A percentile compares a stretch with the other conserved stretches of the same genome.
These are phyloP conservation scores for Tritrichomonas musculus DNA, from an alignment of 208 protist species.

Conservation along the genomic window DNA sequence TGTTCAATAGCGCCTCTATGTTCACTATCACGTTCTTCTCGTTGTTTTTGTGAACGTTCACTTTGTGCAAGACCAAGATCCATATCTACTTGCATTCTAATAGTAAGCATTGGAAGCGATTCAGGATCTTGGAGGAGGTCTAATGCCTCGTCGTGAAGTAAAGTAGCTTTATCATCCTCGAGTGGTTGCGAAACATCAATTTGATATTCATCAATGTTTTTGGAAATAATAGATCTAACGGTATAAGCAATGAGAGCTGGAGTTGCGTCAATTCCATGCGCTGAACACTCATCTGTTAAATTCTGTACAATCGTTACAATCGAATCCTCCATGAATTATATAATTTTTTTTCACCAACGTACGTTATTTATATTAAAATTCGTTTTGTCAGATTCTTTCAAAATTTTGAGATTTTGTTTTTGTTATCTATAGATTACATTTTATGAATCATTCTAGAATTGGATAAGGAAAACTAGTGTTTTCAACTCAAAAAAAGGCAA, in stretches of 20 bases:
- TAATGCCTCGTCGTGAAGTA: neutral
- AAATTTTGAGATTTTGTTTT: too few relatives aligned
- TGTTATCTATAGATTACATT: too few relatives aligned
- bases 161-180: neutral
- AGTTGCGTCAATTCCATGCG: neutral
- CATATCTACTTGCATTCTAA: conserved; percentile 40
- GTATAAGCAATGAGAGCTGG: conserved; percentile 27
- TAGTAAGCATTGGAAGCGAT: conserved; percentile 35
- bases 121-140: conserved; percentile 25
- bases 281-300: neutral
- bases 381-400: too few relatives aligned
- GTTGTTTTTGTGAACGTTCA: neutral
- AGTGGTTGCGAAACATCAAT: conserved; percentile 15
- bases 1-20: conserved; percentile 6
- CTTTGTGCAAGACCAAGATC: conserved; percentile 8
- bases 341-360: neutral
- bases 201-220: neutral
- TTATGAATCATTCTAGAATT: too few relatives aligned
- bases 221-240: conserved; percentile 1
- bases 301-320: neutral
- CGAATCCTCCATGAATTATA: conserved; percentile 16
- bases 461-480: too few relatives aligned
- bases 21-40: conserved; percentile 1
- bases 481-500: too few relatives aligned
- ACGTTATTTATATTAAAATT: neutral